Percentiles rank a stretch among this genome's conserved stretches.
These are phyloP conservation scores for Ceratobasidium sp. DNA, from an alignment of 1,284 basidiomycete genomes.

Conservation along the genomic window DNA sequence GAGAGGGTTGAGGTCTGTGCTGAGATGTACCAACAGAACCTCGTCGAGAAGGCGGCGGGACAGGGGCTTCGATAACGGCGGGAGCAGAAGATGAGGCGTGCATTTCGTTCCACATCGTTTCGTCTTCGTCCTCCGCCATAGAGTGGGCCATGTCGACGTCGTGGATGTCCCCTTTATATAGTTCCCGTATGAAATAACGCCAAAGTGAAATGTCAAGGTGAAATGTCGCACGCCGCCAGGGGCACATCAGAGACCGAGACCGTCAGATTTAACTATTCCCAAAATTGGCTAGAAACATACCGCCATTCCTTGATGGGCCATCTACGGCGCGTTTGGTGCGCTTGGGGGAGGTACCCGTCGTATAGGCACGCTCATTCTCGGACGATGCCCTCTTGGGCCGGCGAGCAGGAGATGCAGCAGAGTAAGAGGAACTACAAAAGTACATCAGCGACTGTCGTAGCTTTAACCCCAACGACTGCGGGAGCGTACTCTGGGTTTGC, in stretches of 20 bases:
- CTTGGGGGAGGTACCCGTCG: constrained; percentile 11
- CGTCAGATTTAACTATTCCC: constrained; percentile 4
- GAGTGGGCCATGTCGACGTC: constrained; percentile 6
- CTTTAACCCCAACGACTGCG: neutral
- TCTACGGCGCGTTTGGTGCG: constrained; percentile 11
- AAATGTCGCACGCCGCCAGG: too few relatives aligned
- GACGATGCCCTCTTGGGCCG: constrained; percentile 25
- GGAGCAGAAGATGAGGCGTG: constrained; percentile 31
- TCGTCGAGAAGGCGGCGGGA: constrained; percentile 15
- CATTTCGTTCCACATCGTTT: constrained; percentile 28
- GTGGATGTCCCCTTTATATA: neutral
- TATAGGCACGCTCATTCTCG: constrained; percentile 3
- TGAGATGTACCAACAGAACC: constrained; percentile 1
- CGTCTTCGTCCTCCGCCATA: constrained; percentile 18
- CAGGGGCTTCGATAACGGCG: constrained; percentile 9
- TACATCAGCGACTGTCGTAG: neutral
- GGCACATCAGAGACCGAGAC: neutral
- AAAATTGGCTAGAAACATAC: constrained; percentile 5
- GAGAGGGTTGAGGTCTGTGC: neutral
- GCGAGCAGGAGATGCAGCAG: neutral
- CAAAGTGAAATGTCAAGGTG: constrained; percentile 1
- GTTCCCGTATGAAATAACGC: neutral
- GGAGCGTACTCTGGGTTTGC: neutral
- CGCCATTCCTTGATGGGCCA: neutral
- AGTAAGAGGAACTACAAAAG: neutral